A percentile compares a stretch with the other conserved stretches of the same genome.
Conservation (phyloP, 441 rosid genomes). For the Raphanus hybrid region DNA sequence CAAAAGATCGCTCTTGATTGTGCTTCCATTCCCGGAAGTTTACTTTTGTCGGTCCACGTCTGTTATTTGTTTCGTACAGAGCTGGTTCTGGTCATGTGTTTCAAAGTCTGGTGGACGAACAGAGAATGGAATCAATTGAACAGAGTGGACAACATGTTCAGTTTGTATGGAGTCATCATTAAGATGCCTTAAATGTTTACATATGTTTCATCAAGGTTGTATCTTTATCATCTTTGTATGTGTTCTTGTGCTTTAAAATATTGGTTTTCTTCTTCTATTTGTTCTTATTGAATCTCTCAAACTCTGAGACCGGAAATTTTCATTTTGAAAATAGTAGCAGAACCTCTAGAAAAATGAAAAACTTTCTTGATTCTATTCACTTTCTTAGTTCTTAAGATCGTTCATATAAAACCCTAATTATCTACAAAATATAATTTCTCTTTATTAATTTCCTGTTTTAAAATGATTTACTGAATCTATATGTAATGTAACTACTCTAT, state of each 20-base stretch:
- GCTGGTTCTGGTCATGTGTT: not conserved
- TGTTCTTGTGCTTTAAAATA: not conserved
- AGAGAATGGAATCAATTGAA: not conserved
- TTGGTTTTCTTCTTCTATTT: not conserved
- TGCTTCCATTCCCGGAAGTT: conserved; percentile 3
- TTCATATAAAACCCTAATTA: not conserved
- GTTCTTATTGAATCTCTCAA: not conserved
- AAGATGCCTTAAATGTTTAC: not conserved
- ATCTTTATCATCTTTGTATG: not conserved
- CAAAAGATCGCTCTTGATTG: conserved; percentile 1
- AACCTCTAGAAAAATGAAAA: not conserved
- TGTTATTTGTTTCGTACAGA: not conserved
- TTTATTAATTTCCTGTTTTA: not conserved
- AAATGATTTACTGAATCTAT: not conserved
- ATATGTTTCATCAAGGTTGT: not conserved
- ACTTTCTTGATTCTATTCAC: not conserved
- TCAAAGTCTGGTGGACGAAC: not conserved
- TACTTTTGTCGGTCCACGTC: not conserved
- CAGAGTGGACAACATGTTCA: not conserved
- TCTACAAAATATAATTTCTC: not conserved
- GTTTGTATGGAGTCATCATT: not conserved
- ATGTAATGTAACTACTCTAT: not conserved
- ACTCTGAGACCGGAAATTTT: not conserved
- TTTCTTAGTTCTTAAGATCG: not conserved
- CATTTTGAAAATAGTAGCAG: not conserved